Percentiles rank a stretch among this genome's conserved stretches.
These are phyloP conservation scores for Beta vulgaris DNA, from an alignment of 148 eudicot species.

Conservation along the genomic window DNA sequence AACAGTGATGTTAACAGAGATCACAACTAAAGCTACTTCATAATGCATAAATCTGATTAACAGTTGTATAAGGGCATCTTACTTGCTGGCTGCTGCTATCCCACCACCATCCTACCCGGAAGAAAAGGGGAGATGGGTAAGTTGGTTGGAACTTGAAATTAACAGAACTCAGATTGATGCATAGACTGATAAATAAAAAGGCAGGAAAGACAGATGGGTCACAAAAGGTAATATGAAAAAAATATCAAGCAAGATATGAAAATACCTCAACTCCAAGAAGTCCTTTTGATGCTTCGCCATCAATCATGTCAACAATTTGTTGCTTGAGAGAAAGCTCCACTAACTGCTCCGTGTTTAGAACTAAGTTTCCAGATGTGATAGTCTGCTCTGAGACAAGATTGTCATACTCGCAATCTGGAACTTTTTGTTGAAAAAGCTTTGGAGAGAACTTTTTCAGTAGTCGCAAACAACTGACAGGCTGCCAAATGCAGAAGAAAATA, in stretches of 20 bases:
- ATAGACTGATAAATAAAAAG: not conserved
- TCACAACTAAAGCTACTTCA: not conserved
- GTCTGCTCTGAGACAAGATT: conserved; percentile 50
- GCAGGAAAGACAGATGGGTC: not conserved
- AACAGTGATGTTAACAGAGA: not conserved
- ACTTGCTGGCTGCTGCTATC: not conserved
- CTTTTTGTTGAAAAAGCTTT: conserved; percentile 58
- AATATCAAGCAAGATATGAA: not conserved
- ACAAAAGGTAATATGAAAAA: not conserved
- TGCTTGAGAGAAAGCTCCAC: conserved; percentile 92
- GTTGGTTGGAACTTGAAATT: not conserved
- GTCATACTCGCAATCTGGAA: conserved; percentile 43
- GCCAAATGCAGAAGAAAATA: conserved; percentile 20
- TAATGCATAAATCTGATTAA: not conserved
- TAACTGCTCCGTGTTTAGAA: conserved; percentile 73
- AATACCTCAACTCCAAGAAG: conserved; percentile 70
- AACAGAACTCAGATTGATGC: not conserved
- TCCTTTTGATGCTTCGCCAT: conserved; percentile 80
- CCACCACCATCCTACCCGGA: not conserved
- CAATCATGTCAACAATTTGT: conserved; percentile 83
- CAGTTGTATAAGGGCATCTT: not conserved
- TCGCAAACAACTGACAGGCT: conserved; percentile 82
- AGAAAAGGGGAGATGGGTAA: not conserved
- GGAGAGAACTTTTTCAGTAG: conserved; percentile 74
- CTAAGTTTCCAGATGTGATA: conserved; percentile 40